Evolutionary conservation across 805 yeast species (phyloP).

Genomic region (Cyberlindnera japonica): DNA sequence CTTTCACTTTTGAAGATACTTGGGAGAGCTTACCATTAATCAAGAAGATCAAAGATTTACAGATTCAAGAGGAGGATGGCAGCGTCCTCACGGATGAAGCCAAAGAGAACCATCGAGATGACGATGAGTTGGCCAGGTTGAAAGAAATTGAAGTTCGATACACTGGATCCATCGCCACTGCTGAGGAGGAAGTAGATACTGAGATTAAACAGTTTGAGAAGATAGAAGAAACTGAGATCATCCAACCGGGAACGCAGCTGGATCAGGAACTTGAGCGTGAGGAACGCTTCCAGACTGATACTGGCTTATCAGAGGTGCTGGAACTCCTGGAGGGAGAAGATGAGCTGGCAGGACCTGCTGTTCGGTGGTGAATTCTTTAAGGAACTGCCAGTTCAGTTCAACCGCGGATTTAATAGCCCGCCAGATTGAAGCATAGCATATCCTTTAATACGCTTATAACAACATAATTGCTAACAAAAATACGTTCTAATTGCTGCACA

Average conservation of each 20-base stretch:
- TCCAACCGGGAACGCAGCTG: background rate
- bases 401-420: too few relatives aligned
- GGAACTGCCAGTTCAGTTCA: too few relatives aligned
- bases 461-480: too few relatives aligned
- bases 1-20: constrained; percentile 11
- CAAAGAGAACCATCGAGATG: constrained; percentile 19
- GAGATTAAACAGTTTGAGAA: constrained; percentile 1
- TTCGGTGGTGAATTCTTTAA: too few relatives aligned
- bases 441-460: too few relatives aligned
- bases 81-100: constrained; percentile 15
- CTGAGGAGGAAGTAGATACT: background rate
- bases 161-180: constrained; percentile 12
- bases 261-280: background rate
- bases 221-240: constrained; percentile 4
- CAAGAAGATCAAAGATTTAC: constrained; percentile 19
- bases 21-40: constrained; percentile 25
- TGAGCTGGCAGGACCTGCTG: background rate
- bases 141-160: constrained; percentile 21
- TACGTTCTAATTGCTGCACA: too few relatives aligned
- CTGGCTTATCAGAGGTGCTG: background rate
- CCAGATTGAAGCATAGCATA: too few relatives aligned
- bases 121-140: constrained; percentile 19
- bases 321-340: background rate
- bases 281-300: background rate
- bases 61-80: constrained; percentile 10